Conservation (phyloP, 805 yeast genomes). For the Nakazawaea pomicola region DNA sequence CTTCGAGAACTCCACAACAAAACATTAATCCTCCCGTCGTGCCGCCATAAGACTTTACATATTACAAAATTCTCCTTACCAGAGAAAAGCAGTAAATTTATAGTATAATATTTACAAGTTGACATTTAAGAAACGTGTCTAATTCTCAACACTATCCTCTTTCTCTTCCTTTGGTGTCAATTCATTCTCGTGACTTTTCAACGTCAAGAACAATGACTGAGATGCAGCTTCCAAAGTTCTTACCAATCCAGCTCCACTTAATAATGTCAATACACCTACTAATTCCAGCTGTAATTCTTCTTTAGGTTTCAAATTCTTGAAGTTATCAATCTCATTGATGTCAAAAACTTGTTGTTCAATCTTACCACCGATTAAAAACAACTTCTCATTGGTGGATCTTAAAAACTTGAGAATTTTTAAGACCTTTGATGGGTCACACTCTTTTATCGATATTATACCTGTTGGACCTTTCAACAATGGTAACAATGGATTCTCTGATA, state of each 20-base stretch:
- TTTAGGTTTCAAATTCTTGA: conserved; percentile 70
- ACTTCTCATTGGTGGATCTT: conserved; percentile 61
- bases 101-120: background rate
- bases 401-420: conserved; percentile 56
- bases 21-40: no score
- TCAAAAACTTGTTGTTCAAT: conserved; percentile 56
- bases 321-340: conserved; percentile 46
- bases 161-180: conserved; percentile 16
- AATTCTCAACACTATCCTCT: background rate
- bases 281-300: conserved; percentile 75
- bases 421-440: conserved; percentile 66
- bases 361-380: conserved; percentile 82
- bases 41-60: no score
- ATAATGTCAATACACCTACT: conserved; percentile 73
- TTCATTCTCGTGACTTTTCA: conserved; percentile 50
- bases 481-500: conserved; percentile 55
- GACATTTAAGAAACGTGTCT: background rate
- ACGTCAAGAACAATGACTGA: conserved; percentile 63
- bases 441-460: conserved; percentile 65
- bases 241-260: conserved; percentile 88
- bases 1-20: no score
- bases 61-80: no score
- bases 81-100: no score
- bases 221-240: conserved; percentile 72
- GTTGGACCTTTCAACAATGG: conserved; percentile 81